Base-by-base conservation (phyloP, 2,329 filamentous ascomycete species). In the Aquanectria penicillioides region DNA sequence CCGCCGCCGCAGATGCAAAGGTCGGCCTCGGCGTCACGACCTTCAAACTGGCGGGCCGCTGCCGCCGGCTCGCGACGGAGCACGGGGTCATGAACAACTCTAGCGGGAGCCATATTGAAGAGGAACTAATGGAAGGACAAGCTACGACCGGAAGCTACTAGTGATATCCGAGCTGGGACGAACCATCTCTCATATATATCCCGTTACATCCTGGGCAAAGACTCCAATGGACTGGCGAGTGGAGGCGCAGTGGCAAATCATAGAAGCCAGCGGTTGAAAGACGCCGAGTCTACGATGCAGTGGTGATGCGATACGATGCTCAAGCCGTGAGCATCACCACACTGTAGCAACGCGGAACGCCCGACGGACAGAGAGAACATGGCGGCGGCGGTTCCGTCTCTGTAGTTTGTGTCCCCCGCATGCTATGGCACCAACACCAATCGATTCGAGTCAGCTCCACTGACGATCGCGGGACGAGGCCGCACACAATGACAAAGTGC, bases 1-100 rank as follows among this genome's bases (percentile, higher is more conserved):
- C 67, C 67, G 11, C 65, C 67, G 11, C 67, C 67, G 41, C 67
- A 69, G 8, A 69, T 69, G 49, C 74, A 76, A 22, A 76, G 48
- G n/a, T 69, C 67, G 4, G 68, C 68, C 9, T 60, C 23, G 3
- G 67, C 12, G 26, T 57, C 22, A 10, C 60, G 56, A 11, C 43
- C 50, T 31, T 59, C 49, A 37, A 64, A 66, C 25, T 57, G 34
- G 22, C 67, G 67, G 13, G 60, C 59, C 12, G 55, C 34, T 13
- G 60, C 59, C 10, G 67, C 64, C 2, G 53, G 26, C 49, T 65
- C 67, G 11, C 59, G 57, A 13, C 54, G 65, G 31, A 69, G 62
- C 12, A 38, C 61, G 12, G 58, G 58, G 26, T 60, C 54, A 33
- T 64, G 59, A n/a, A 54, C 22, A 15, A 66, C 51, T 29, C 67